phyloP scores from a whole-genome alignment of 192 early-diverging fungal species.

The Phycomyces nitens region DNA sequence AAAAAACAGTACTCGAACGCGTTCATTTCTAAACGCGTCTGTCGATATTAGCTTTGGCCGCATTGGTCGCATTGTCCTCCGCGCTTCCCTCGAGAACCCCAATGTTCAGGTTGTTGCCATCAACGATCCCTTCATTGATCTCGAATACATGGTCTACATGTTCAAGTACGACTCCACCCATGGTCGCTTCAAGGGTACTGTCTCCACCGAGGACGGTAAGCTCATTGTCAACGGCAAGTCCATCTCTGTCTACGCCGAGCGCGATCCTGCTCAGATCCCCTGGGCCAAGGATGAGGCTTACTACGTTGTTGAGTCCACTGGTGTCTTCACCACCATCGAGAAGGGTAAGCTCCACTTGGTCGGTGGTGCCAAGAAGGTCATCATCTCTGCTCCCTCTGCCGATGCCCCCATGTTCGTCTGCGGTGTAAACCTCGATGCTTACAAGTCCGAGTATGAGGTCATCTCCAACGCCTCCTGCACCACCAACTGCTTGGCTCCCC shows the following conservation, averaged over 20 bases:
- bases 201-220: slow-evolving; percentile 79
- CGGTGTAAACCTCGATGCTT: slow-evolving; percentile 95
- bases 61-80: slow-evolving; percentile 96
- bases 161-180: slow-evolving; percentile 99
- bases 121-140: slow-evolving; percentile 97
- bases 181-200: slow-evolving; percentile 86
- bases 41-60: slow-evolving; percentile 91
- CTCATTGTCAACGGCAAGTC: slow-evolving; percentile 83
- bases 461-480: slow-evolving; percentile 99
- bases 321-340: slow-evolving; percentile 93
- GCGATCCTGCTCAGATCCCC: slow-evolving; percentile 83
- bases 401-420: slow-evolving; percentile 99
- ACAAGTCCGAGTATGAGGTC: slow-evolving; percentile 82
- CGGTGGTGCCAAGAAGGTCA: slow-evolving; percentile 97
- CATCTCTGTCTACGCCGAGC: slow-evolving; percentile 72
- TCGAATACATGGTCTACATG: slow-evolving; percentile 97
- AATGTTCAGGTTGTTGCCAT: slow-evolving; percentile 81
- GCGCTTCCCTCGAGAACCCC: slow-evolving; percentile 73
- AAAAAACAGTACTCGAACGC: background rate
- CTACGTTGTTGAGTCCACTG: slow-evolving; percentile 98
- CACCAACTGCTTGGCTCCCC: slow-evolving; percentile 98
- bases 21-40: background rate
- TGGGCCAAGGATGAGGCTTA: slow-evolving; percentile 81
- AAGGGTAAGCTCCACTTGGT: slow-evolving; percentile 81
- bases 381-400: slow-evolving; percentile 94